phyloP scores from a whole-genome alignment of 179 eudicot species.

The Pouteria campechiana region DNA sequence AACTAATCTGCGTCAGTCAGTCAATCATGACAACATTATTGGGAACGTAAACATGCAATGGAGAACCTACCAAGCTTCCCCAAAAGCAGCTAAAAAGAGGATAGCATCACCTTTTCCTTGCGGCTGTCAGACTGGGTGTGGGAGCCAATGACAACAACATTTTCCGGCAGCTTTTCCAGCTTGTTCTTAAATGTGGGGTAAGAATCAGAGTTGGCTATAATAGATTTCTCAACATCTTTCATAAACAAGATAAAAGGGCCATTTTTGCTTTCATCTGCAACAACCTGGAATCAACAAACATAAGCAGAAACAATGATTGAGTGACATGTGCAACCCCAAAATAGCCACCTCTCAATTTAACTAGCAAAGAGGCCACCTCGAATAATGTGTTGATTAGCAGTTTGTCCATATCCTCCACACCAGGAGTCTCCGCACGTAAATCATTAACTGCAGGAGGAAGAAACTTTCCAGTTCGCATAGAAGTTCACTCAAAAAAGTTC shows the following conservation, averaged over 20 bases:
- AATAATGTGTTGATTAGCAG: slow-evolving; percentile 55
- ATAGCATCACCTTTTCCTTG: slow-evolving; percentile 70
- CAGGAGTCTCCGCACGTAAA: slow-evolving; percentile 65
- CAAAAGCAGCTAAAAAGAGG: neutral
- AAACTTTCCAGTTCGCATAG: slow-evolving; percentile 3
- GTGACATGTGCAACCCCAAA: no score
- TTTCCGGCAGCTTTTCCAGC: slow-evolving; percentile 80
- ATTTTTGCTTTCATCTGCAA: slow-evolving; percentile 56
- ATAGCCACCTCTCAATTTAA: no score
- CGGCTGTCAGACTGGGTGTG: slow-evolving; percentile 76
- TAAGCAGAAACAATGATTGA: no score
- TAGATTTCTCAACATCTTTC: slow-evolving; percentile 91
- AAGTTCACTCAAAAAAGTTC: no score
- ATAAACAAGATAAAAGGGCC: slow-evolving; percentile 76
- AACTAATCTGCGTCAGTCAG: no score
- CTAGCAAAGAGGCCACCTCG: slow-evolving; percentile 45
- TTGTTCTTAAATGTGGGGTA: slow-evolving; percentile 54
- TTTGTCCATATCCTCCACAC: slow-evolving; percentile 74
- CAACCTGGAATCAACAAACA: slow-evolving; percentile 29
- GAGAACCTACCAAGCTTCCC: neutral
- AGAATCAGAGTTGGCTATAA: slow-evolving; percentile 67
- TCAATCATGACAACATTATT: no score
- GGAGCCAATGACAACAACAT: slow-evolving; percentile 78
- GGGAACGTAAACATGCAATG: neutral
- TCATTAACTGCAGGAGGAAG: slow-evolving; percentile 36